Evolutionary conservation across 116 monocot species (phyloP).

Genomic region (Posidonia oceanica): DNA sequence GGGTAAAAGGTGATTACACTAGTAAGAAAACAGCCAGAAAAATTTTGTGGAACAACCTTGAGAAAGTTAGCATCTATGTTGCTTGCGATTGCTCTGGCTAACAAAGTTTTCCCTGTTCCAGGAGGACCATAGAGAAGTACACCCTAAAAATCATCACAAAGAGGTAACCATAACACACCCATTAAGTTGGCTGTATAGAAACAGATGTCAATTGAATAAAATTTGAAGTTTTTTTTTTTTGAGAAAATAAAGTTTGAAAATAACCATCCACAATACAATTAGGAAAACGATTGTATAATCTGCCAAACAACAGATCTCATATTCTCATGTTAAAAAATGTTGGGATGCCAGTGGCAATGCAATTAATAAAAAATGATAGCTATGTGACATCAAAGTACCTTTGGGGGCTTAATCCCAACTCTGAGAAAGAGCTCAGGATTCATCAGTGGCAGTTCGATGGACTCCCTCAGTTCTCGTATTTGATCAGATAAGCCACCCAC

Average conservation of each 20-base stretch:
- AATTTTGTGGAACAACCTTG: slow-evolving; percentile 36
- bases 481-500: slow-evolving; percentile 96
- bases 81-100: slow-evolving; percentile 98
- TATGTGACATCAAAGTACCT: slow-evolving; percentile 24
- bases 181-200: not conserved
- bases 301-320: too few relatives aligned
- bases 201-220: not conserved
- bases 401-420: slow-evolving; percentile 98
- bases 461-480: slow-evolving; percentile 88
- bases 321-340: too few relatives aligned
- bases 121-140: slow-evolving; percentile 98
- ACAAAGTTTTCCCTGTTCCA: slow-evolving; percentile 93
- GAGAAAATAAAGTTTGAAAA: too few relatives aligned
- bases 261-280: too few relatives aligned
- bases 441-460: slow-evolving; percentile 95
- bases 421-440: slow-evolving; percentile 93
- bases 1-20: not conserved
- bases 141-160: slow-evolving; percentile 41
- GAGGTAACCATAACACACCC: not conserved
- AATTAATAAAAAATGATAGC: too few relatives aligned
- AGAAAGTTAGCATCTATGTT: slow-evolving; percentile 99
- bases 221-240: too few relatives aligned
- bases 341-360: too few relatives aligned
- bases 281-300: too few relatives aligned
- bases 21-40: too few relatives aligned